Percentiles rank a stretch among this genome's conserved stretches.
These are phyloP conservation scores for Schwanniomyces etchellsii DNA, from an alignment of 1,139 yeast species.

Conservation along the genomic window DNA sequence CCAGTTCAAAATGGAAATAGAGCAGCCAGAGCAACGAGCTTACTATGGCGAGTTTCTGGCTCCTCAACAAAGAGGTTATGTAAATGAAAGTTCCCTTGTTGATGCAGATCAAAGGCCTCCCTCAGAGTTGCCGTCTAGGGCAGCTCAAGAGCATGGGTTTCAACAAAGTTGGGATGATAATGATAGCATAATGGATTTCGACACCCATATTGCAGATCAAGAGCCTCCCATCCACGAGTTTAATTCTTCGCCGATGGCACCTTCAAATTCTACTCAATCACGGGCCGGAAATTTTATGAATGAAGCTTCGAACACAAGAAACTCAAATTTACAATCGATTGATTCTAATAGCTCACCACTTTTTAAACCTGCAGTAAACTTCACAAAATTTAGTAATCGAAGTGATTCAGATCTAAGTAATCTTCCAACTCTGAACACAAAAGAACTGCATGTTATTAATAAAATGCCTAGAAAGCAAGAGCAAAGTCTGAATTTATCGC, in stretches of 20 bases:
- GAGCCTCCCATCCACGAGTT: slow-evolving; percentile 10
- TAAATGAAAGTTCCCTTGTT: no score
- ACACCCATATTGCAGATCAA: slow-evolving; percentile 19
- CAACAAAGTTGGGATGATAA: slow-evolving; percentile 14
- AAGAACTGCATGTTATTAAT: not conserved
- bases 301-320: slow-evolving; percentile 1
- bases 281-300: not conserved
- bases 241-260: slow-evolving; percentile 2
- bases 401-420: slow-evolving; percentile 39
- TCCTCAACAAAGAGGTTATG: no score
- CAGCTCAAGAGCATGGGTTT: no score
- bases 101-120: no score
- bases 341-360: slow-evolving; percentile 30
- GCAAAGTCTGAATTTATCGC: slow-evolving; percentile 10
- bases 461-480: slow-evolving; percentile 7
- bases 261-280: slow-evolving; percentile 1
- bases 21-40: no score
- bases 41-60: no score
- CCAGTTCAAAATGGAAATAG: no score
- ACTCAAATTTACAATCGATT: slow-evolving; percentile 28
- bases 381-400: slow-evolving; percentile 39
- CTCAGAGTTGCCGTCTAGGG: no score
- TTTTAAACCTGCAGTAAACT: slow-evolving; percentile 38
- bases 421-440: not conserved
- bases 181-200: slow-evolving; percentile 41